These are phyloP conservation scores for Grosmannia huntii DNA, from an alignment of 2,329 filamentous ascomycete genomes.

Conservation along the genomic window DNA sequence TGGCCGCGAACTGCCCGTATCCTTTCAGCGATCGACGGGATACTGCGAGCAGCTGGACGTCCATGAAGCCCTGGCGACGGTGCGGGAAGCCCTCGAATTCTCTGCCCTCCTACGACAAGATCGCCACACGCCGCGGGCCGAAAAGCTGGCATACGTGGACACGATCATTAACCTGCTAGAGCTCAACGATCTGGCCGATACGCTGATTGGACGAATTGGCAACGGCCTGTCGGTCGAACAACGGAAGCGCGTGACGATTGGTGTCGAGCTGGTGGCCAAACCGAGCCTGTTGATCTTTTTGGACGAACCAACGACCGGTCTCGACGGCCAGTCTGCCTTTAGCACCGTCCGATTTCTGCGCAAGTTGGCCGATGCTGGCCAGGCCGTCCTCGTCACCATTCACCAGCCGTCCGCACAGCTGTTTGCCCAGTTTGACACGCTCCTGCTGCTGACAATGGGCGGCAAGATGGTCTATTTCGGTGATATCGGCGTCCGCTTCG, in stretches of 20 bases:
- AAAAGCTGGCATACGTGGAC: slow-evolving; percentile 65
- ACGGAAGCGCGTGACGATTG: slow-evolving; percentile 44
- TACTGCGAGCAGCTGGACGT: slow-evolving; percentile 52
- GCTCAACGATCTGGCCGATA: slow-evolving; percentile 33
- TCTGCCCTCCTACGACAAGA: slow-evolving; percentile 50
- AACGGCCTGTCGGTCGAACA: slow-evolving; percentile 38
- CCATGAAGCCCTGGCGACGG: slow-evolving; percentile 48
- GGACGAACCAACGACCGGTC: slow-evolving; percentile 49
- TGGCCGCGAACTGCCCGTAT: slow-evolving; percentile 39
- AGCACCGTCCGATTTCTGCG: slow-evolving; percentile 52
- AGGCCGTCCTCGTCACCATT: slow-evolving; percentile 57
- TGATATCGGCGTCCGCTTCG: slow-evolving; percentile 31
- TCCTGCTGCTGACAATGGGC: slow-evolving; percentile 51
- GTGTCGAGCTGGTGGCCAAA: slow-evolving; percentile 48
- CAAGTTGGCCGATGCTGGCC: slow-evolving; percentile 54
- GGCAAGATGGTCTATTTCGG: slow-evolving; percentile 57
- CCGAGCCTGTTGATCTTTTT: slow-evolving; percentile 46
- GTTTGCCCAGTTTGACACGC: slow-evolving; percentile 53
- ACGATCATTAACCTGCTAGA: slow-evolving; percentile 58
- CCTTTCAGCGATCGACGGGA: slow-evolving; percentile 46
- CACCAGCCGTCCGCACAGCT: slow-evolving; percentile 57
- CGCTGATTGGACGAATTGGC: slow-evolving; percentile 37
- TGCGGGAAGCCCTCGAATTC: slow-evolving; percentile 51
- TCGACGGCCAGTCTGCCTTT: slow-evolving; percentile 57
- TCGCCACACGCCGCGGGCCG: slow-evolving; percentile 45